Base-by-base conservation (phyloP, 306 rosid genomes). In the Gastrolobium bilobum region DNA sequence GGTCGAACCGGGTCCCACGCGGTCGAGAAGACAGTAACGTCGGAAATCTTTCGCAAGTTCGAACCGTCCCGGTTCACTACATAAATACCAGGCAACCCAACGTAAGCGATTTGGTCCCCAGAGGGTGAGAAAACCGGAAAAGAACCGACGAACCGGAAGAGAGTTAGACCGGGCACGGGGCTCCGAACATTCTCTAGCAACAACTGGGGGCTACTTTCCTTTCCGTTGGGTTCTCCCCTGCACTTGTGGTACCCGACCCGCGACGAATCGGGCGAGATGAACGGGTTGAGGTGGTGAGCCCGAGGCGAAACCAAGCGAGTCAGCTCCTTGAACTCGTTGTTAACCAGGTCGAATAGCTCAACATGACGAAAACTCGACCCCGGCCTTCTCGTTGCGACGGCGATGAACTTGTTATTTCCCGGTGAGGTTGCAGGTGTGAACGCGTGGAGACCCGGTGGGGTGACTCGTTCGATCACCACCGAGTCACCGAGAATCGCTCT, bases 341-440 rank as follows among this genome's bases (percentile, higher is more conserved):
- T 75, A 15, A 53, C 69, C 40, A 94, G 58, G 68, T 92, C 74
- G 42, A 89, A 90, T 7, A 92, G 51, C 84, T 94, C 97, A 20
- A 92, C 83, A 68, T 94, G 99, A 31, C 99, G 99, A 52, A 71
- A 94, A 2, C 26, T 54, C 3, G 97, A 84, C 8, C 54, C 63
- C 14, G 89, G 75, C 74, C 99, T 87, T 65, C 94, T 89, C 4
- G 99, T 92, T 0, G 97, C 99, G 4, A 94, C 85, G 33, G 95
- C 97, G 31, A 94, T 92, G 89, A 92, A 87, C 1, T 86, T 73
- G 26, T 89, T 69, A 84, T 94, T 94, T 0, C 88, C 89, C 0
- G 97, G 90, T 1, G 99, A 84, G 20, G 92, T 79, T 13, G 97
- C 97, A 0, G 99, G 97, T 0, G 97, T 94, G 89, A 94, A 94